Conservation (phyloP, 768 basidiomycete genomes). For the Rhizopogon vulgaris region DNA sequence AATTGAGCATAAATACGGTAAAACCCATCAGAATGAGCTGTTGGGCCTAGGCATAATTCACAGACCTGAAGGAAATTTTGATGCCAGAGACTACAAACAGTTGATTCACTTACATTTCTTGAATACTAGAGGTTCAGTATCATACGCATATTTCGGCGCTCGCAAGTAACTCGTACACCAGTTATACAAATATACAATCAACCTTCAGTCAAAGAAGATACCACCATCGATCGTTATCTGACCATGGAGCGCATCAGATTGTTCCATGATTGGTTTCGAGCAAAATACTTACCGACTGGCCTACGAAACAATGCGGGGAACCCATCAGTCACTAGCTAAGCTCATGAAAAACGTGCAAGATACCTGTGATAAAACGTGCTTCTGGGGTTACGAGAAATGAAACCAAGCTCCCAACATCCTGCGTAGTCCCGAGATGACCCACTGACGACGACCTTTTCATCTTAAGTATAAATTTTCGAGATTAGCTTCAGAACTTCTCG, state of each 20-base stretch:
- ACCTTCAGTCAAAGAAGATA: constrained; percentile 16
- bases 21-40: no score
- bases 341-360: not conserved
- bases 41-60: no score
- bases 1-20: no score
- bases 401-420: constrained; percentile 33
- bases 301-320: constrained; percentile 1
- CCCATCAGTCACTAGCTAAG: not conserved
- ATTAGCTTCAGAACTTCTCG: not conserved
- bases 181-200: no score
- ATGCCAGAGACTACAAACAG: no score
- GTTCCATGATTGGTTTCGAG: not conserved
- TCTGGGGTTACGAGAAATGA: constrained; percentile 29
- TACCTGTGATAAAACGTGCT: constrained; percentile 30
- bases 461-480: constrained; percentile 8
- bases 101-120: no score
- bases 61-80: no score
- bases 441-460: constrained; percentile 8
- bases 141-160: no score
- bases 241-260: not conserved
- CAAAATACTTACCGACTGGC: constrained; percentile 19
- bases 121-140: no score
- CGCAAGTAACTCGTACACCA: no score
- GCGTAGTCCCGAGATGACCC: constrained; percentile 17
- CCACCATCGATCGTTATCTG: constrained; percentile 23